These are phyloP conservation scores for Candida jianshihensis DNA, from an alignment of 805 yeast species.

Conservation along the genomic window DNA sequence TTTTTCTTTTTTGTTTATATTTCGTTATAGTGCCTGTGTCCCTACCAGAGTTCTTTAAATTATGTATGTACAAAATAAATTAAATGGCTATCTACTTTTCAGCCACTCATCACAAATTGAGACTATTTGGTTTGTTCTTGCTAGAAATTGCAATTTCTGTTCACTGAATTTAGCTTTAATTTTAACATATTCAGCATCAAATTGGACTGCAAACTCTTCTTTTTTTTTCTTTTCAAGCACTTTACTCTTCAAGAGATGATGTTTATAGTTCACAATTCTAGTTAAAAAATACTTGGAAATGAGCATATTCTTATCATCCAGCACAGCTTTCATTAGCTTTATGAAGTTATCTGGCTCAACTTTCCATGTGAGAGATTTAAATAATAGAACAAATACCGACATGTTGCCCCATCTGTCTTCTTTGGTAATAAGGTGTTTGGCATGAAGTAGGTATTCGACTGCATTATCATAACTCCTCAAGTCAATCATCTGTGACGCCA, in stretches of 20 bases:
- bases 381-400: background rate
- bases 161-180: background rate
- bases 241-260: background rate
- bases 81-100: background rate
- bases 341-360: background rate
- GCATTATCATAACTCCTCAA: background rate
- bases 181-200: background rate
- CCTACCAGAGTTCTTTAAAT: too few species aligned
- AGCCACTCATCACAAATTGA: conserved; percentile 2
- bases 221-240: background rate
- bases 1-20: too few species aligned
- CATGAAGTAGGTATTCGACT: background rate
- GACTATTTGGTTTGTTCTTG: background rate
- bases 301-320: background rate
- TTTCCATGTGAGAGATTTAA: background rate
- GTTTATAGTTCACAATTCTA: conserved; percentile 1
- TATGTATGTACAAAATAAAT: background rate
- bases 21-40: too few species aligned
- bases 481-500: background rate
- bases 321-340: background rate
- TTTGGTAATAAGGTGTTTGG: background rate
- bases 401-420: background rate
- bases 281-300: background rate
- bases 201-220: background rate
- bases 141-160: background rate